phyloP scores from a whole-genome alignment of 768 basidiomycete genomes.

The Phallus indusiatus region DNA sequence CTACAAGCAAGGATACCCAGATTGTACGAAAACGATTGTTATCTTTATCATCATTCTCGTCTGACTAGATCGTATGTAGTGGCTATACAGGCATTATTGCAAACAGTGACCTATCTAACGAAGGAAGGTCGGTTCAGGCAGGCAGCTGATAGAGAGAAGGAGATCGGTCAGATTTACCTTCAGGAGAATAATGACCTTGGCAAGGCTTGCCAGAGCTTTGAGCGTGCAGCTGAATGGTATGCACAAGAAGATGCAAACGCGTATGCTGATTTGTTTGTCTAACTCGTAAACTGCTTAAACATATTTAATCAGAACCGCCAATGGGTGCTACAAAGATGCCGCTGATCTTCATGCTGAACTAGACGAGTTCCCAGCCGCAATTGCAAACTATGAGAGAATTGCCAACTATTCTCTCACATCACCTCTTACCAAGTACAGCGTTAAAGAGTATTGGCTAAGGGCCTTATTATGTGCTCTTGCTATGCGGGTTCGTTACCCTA shows the following conservation, averaged over 20 bases:
- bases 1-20: constrained; percentile 78
- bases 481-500: constrained; percentile 51
- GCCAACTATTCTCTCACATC: constrained; percentile 75
- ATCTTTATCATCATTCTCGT: neutral
- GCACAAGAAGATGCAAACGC: constrained; percentile 93
- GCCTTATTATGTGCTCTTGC: constrained; percentile 84
- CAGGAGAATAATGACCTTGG: constrained; percentile 70
- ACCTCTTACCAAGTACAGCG: constrained; percentile 91
- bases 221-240: constrained; percentile 94
- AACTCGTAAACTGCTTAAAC: neutral
- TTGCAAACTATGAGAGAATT: constrained; percentile 83
- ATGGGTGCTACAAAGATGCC: constrained; percentile 91
- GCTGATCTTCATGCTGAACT: constrained; percentile 91
- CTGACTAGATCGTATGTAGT: constrained; percentile 36
- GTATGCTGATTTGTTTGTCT: constrained; percentile 31
- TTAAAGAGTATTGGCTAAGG: constrained; percentile 95
- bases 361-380: constrained; percentile 76
- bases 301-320: constrained; percentile 64
- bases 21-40: constrained; percentile 46
- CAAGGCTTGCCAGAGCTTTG: constrained; percentile 85
- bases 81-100: constrained; percentile 77
- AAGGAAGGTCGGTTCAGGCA: constrained; percentile 87
- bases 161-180: constrained; percentile 91
- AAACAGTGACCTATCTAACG: constrained; percentile 78
- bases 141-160: constrained; percentile 96